Percentiles rank a stretch among this genome's conserved stretches.
These are phyloP conservation scores for Talaromyces sp. DNA, from an alignment of 2,329 filamentous ascomycete genomes.

Conservation along the genomic window DNA sequence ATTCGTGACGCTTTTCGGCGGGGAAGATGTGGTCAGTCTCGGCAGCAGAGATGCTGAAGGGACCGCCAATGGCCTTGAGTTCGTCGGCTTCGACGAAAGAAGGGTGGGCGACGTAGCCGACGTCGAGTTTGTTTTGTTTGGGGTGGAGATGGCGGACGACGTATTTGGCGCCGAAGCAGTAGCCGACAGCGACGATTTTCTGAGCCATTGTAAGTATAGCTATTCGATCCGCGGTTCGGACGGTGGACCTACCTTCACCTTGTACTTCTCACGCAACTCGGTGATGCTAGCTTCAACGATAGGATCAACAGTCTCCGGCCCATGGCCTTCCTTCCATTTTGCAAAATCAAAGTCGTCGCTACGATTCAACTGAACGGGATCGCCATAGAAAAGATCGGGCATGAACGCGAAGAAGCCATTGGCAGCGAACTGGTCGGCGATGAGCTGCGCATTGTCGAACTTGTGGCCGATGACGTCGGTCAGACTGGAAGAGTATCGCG, in stretches of 20 bases:
- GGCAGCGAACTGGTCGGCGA: slow-evolving; percentile 66
- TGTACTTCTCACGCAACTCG: slow-evolving; percentile 27
- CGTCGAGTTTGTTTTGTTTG: slow-evolving; percentile 56
- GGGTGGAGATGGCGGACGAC: slow-evolving; percentile 62
- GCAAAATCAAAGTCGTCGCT: slow-evolving; percentile 46
- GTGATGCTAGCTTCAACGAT: slow-evolving; percentile 44
- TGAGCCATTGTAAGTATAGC: neutral
- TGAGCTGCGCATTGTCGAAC: slow-evolving; percentile 53
- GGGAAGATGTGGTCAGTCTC: slow-evolving; percentile 58
- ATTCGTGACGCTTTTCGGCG: slow-evolving; percentile 54
- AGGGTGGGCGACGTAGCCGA: slow-evolving; percentile 68
- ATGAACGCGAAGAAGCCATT: slow-evolving; percentile 64
- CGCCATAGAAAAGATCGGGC: slow-evolving; percentile 61
- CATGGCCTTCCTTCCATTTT: slow-evolving; percentile 41
- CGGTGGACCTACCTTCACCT: slow-evolving; percentile 22
- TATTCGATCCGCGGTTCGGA: too few species aligned
- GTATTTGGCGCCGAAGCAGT: slow-evolving; percentile 50
- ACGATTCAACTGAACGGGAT: slow-evolving; percentile 48
- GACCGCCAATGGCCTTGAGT: slow-evolving; percentile 58
- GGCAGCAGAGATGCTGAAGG: slow-evolving; percentile 60
- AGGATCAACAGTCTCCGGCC: slow-evolving; percentile 43
- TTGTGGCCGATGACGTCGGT: slow-evolving; percentile 53
- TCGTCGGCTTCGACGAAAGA: slow-evolving; percentile 65
- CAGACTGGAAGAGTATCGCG: slow-evolving; percentile 23
- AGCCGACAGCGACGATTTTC: slow-evolving; percentile 30